phyloP scores from a whole-genome alignment of 257 asterid genomes.

The Thymus quinquecostatus region DNA sequence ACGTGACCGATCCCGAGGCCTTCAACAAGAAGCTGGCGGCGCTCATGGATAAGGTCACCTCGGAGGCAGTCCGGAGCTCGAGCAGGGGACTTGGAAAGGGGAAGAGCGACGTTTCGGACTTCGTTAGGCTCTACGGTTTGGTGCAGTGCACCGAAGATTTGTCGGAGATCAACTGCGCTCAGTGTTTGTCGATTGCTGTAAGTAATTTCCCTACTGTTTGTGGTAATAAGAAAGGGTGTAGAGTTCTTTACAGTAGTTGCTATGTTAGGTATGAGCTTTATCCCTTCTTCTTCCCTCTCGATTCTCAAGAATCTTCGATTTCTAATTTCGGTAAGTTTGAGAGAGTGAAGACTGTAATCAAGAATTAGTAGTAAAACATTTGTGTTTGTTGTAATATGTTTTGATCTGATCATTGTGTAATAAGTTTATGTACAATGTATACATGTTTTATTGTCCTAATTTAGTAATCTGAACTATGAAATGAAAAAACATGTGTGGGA shows the following conservation, averaged over 20 bases:
- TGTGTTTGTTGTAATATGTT: background rate
- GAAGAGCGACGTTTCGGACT: constrained; percentile 42
- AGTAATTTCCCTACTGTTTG: constrained; percentile 49
- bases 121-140: constrained; percentile 54
- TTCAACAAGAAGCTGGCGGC: constrained; percentile 48
- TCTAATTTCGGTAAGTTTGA: background rate
- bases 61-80: constrained; percentile 49
- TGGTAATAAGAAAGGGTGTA: constrained; percentile 59
- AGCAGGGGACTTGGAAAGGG: constrained; percentile 66
- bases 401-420: background rate
- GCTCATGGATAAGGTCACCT: constrained; percentile 39
- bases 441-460: background rate
- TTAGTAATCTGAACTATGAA: background rate
- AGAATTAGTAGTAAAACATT: too few relatives aligned
- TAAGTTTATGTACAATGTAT: constrained; percentile 19
- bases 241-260: constrained; percentile 66
- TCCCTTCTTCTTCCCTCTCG: constrained; percentile 77
- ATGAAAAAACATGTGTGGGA: too few relatives aligned
- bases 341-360: background rate
- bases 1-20: constrained; percentile 54
- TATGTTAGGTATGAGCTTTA: constrained; percentile 69
- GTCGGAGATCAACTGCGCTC: constrained; percentile 51
- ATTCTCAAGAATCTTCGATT: constrained; percentile 27
- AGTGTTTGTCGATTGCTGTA: constrained; percentile 63
- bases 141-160: constrained; percentile 83